These are phyloP conservation scores for Pseudopithomyces chartarum DNA, from an alignment of 2,329 filamentous ascomycete genomes.

Conservation along the genomic window DNA sequence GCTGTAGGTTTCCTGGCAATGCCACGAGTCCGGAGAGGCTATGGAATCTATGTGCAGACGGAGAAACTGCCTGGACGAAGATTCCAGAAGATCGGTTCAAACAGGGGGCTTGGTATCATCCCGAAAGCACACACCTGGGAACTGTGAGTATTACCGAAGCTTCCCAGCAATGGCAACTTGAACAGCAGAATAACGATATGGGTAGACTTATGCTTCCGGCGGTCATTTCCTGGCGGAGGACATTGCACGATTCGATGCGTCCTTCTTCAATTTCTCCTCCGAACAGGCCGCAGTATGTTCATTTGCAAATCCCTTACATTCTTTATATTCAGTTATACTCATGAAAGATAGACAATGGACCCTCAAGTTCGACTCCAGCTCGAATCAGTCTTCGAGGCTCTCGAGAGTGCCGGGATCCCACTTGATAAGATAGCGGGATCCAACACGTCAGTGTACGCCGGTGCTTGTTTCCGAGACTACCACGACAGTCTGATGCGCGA, in stretches of 20 bases:
- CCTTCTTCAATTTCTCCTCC: conserved; percentile 22
- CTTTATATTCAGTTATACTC: no score
- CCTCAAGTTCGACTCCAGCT: conserved; percentile 28
- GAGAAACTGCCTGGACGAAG: conserved; percentile 29
- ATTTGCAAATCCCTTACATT: no score
- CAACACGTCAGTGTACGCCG: conserved; percentile 14
- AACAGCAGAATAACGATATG: background rate
- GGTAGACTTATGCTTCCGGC: conserved; percentile 10
- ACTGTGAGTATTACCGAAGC: background rate
- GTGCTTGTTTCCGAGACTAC: conserved; percentile 19
- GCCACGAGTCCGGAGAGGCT: conserved; percentile 35
- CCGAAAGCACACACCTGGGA: background rate
- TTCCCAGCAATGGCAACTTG: background rate
- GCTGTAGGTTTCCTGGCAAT: conserved; percentile 42
- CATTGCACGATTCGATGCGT: conserved; percentile 18
- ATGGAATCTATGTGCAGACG: conserved; percentile 38
- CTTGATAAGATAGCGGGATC: conserved; percentile 5
- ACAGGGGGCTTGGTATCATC: conserved; percentile 16
- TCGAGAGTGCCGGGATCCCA: conserved; percentile 15
- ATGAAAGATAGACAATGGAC: conserved; percentile 22
- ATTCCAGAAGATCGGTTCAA: conserved; percentile 41
- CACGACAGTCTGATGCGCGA: conserved; percentile 9
- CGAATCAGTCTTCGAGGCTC: conserved; percentile 22
- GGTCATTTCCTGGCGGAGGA: conserved; percentile 20
- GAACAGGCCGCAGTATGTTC: no score